These are phyloP conservation scores for Aspergillus jensenii DNA, from an alignment of 2,329 filamentous ascomycete species.

Conservation along the genomic window DNA sequence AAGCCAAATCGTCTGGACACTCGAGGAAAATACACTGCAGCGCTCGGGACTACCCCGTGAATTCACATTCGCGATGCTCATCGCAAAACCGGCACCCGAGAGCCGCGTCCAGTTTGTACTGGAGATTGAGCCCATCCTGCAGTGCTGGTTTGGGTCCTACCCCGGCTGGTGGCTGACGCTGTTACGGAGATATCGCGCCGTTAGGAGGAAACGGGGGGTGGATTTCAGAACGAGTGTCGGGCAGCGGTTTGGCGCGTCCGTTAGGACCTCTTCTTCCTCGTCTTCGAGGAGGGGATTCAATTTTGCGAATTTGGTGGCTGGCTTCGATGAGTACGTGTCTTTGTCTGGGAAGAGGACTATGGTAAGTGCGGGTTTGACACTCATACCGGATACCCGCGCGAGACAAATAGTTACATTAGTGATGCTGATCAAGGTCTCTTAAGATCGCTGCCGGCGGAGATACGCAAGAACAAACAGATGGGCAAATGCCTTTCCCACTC, in stretches of 20 bases:
- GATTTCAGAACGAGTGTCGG: conserved; percentile 46
- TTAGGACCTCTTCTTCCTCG: neutral
- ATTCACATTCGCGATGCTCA: conserved; percentile 52
- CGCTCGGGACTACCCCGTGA: conserved; percentile 51
- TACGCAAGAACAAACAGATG: neutral
- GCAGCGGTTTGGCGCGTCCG: conserved; percentile 42
- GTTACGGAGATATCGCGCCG: conserved; percentile 38
- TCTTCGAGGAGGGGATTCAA: conserved; percentile 43
- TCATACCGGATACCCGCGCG: too few relatives aligned
- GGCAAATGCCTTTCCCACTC: neutral
- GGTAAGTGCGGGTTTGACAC: conserved; percentile 13
- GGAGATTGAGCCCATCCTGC: conserved; percentile 45
- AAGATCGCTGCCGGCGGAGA: neutral
- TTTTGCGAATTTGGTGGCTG: conserved; percentile 43
- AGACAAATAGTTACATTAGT: too few relatives aligned
- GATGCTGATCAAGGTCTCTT: too few relatives aligned
- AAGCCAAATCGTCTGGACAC: conserved; percentile 50
- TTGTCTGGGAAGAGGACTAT: conserved; percentile 45
- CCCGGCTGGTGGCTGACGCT: conserved; percentile 42
- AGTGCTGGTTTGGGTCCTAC: conserved; percentile 41
- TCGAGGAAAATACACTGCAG: conserved; percentile 51
- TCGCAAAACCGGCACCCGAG: conserved; percentile 45
- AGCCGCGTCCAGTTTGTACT: conserved; percentile 41
- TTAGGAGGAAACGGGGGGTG: conserved; percentile 35
- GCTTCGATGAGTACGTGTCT: conserved; percentile 47